phyloP scores from a whole-genome alignment of 2,329 filamentous ascomycete genomes.

The Pseudophaeomoniella oleicola region DNA sequence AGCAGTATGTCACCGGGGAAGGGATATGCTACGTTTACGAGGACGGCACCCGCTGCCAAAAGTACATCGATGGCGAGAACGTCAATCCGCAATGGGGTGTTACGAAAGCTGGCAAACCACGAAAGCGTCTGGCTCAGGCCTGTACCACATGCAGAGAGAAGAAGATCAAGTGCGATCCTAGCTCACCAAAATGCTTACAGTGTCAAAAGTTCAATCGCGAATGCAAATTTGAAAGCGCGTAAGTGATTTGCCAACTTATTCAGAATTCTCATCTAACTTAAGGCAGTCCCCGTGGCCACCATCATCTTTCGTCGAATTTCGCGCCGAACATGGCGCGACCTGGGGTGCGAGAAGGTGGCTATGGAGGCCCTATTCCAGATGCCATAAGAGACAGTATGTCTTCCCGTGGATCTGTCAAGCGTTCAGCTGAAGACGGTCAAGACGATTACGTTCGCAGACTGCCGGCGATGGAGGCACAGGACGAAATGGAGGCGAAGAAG shows the following conservation, averaged over 20 bases:
- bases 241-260: conserved; percentile 28
- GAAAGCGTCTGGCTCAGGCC: conserved; percentile 82
- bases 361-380: background rate
- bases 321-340: background rate
- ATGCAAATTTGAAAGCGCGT: conserved; percentile 79
- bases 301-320: conserved; percentile 2
- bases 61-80: conserved; percentile 67
- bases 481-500: background rate
- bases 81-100: conserved; percentile 90
- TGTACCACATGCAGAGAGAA: conserved; percentile 89
- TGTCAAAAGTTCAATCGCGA: conserved; percentile 81
- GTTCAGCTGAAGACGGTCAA: background rate
- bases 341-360: background rate
- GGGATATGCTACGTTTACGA: conserved; percentile 77
- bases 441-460: background rate
- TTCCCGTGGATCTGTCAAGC: background rate
- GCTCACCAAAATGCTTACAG: conserved; percentile 73
- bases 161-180: conserved; percentile 94
- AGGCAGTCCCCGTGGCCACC: conserved; percentile 1
- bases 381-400: background rate
- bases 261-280: background rate
- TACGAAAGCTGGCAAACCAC: conserved; percentile 84
- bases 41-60: conserved; percentile 69
- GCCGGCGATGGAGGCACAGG: background rate
- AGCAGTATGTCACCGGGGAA: conserved; percentile 49